Conservation (phyloP, 768 basidiomycete species). For the Auriscalpium microsporum region DNA sequence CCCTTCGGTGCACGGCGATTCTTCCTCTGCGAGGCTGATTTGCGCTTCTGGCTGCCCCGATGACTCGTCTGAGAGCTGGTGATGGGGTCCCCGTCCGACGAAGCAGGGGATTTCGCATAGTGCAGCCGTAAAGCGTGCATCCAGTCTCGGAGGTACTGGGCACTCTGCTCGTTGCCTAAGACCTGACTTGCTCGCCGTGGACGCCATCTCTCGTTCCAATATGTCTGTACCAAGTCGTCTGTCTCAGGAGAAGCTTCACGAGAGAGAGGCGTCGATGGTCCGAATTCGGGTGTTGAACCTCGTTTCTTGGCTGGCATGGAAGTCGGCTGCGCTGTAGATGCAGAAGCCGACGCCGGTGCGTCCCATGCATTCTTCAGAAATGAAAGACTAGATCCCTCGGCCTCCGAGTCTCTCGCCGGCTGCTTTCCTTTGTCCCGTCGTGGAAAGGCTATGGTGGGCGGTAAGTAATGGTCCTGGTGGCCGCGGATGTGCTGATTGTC, state of each 20-base stretch:
- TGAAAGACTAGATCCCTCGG: background rate
- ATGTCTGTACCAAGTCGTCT: conserved; percentile 26
- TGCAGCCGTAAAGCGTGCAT: conserved; percentile 60
- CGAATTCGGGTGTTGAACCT: too few relatives aligned
- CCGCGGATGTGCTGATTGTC: conserved; percentile 10
- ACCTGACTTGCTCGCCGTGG: conserved; percentile 68
- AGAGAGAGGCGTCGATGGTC: too few relatives aligned
- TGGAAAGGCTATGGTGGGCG: background rate
- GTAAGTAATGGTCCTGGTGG: background rate
- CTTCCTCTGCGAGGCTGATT: conserved; percentile 1
- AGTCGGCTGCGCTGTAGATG: too few relatives aligned
- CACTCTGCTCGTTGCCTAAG: conserved; percentile 66
- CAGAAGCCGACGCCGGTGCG: too few relatives aligned
- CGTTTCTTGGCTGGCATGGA: too few relatives aligned
- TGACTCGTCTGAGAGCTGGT: conserved; percentile 4
- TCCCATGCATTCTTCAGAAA: background rate
- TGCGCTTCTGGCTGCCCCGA: background rate
- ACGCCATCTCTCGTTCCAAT: conserved; percentile 71
- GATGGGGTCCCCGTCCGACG: background rate
- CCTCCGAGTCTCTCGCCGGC: background rate
- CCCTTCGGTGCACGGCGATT: conserved; percentile 7
- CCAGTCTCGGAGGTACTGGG: conserved; percentile 73
- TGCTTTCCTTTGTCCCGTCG: background rate
- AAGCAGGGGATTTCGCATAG: conserved; percentile 22
- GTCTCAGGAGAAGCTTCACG: background rate